A percentile compares a stretch with the other conserved stretches of the same genome.
Conservation (phyloP, 2,329 filamentous ascomycete genomes). For the Arthrinium phaeospermum region DNA sequence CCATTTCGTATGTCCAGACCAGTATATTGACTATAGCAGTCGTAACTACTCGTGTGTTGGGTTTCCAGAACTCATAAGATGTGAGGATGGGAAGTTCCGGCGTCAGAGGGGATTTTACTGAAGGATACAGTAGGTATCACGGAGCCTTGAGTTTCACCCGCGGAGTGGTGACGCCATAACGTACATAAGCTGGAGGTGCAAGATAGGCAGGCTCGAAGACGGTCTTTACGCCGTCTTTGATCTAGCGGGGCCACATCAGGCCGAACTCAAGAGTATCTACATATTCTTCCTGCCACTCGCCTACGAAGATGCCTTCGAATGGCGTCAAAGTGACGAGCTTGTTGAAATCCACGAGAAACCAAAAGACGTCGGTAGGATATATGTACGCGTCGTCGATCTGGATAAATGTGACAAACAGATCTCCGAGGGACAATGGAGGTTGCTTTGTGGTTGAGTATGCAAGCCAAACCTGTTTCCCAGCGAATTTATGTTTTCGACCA, state of each 20-base stretch:
- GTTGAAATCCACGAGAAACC: not conserved
- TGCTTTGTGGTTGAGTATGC: not conserved
- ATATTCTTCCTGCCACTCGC: not conserved
- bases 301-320: not conserved
- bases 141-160: not conserved
- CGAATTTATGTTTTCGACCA: too few relatives aligned
- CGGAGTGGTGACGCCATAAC: conserved; percentile 13
- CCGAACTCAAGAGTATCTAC: not conserved
- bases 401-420: not conserved
- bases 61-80: not conserved
- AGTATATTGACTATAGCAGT: not conserved
- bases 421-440: not conserved
- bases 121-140: not conserved
- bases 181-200: not conserved
- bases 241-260: not conserved
- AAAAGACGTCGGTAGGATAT: not conserved
- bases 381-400: not conserved
- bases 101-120: not conserved
- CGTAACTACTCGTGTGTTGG: not conserved
- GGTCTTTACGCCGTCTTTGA: not conserved
- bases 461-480: not conserved
- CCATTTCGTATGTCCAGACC: conserved; percentile 33
- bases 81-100: not conserved
- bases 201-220: not conserved
- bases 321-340: not conserved